Percentiles rank a stretch among this genome's conserved stretches.
phyloP scores from a whole-genome alignment of 1,139 yeast species.

The Kodamaea ohmeri region DNA sequence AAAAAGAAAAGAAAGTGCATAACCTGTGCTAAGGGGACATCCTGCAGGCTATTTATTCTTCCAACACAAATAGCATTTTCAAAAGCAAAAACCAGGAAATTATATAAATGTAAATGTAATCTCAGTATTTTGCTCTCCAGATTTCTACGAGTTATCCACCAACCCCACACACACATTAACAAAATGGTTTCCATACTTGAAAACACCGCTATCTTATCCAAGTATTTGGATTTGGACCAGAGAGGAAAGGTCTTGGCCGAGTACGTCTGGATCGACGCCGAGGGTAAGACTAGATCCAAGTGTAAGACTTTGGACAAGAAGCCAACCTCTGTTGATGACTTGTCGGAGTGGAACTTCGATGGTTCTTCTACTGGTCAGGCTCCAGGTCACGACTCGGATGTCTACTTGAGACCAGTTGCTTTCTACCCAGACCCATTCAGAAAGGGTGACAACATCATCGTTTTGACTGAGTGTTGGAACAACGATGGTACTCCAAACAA shows the following conservation, averaged over 20 bases:
- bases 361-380: conserved; percentile 99
- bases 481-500: conserved; percentile 99
- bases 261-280: conserved; percentile 96
- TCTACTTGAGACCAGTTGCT: conserved; percentile 90
- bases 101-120: conserved; percentile 5
- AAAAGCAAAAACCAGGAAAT: conserved; percentile 3
- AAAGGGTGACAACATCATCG: conserved; percentile 94
- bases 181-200: conserved; percentile 49
- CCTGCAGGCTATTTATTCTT: not conserved
- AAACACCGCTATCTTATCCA: conserved; percentile 73
- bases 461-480: conserved; percentile 95
- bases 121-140: conserved; percentile 3
- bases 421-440: conserved; percentile 96
- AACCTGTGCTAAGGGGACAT: conserved; percentile 1
- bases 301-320: conserved; percentile 77
- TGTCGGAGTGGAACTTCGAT: conserved; percentile 99
- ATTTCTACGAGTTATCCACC: conserved; percentile 5
- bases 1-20: not conserved
- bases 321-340: conserved; percentile 74
- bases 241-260: conserved; percentile 88
- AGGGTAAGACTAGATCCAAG: conserved; percentile 90
- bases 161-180: conserved; percentile 3
- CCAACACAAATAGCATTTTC: conserved; percentile 1
- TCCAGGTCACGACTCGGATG: conserved; percentile 95
- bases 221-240: conserved; percentile 82